These are phyloP conservation scores for Acanthochlamys bracteata DNA, from an alignment of 106 monocot species.

Conservation along the genomic window DNA sequence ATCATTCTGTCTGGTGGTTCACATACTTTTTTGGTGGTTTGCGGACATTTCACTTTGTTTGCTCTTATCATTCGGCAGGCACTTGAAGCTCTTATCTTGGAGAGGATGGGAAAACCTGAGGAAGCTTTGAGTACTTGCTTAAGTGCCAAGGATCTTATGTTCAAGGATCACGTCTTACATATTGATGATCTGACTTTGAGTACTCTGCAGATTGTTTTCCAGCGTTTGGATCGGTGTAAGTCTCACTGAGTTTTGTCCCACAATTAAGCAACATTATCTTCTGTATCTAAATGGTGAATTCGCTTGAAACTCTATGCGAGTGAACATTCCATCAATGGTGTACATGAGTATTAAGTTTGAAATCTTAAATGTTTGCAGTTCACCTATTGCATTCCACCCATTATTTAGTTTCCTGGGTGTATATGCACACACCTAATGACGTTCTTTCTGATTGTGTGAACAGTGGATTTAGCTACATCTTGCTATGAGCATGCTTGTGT, in stretches of 20 bases:
- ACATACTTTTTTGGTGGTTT: no score
- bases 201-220: slow-evolving; percentile 93
- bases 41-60: not conserved
- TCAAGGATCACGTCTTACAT: slow-evolving; percentile 37
- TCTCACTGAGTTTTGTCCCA: not conserved
- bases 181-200: slow-evolving; percentile 95
- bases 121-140: slow-evolving; percentile 74
- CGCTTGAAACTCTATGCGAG: no score
- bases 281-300: not conserved
- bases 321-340: no score
- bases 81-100: slow-evolving; percentile 91
- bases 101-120: slow-evolving; percentile 83
- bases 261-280: no score
- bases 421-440: slow-evolving; percentile 1
- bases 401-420: not conserved
- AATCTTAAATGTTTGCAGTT: slow-evolving; percentile 5
- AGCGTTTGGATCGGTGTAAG: slow-evolving; percentile 82
- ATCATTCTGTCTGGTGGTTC: no score
- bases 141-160: slow-evolving; percentile 64
- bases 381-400: not conserved
- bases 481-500: slow-evolving; percentile 90
- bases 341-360: no score
- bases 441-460: slow-evolving; percentile 7
- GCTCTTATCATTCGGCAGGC: slow-evolving; percentile 43
- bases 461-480: slow-evolving; percentile 93